phyloP scores from a whole-genome alignment of 2,329 filamentous ascomycete species.

The Trichoderma guizhouense region DNA sequence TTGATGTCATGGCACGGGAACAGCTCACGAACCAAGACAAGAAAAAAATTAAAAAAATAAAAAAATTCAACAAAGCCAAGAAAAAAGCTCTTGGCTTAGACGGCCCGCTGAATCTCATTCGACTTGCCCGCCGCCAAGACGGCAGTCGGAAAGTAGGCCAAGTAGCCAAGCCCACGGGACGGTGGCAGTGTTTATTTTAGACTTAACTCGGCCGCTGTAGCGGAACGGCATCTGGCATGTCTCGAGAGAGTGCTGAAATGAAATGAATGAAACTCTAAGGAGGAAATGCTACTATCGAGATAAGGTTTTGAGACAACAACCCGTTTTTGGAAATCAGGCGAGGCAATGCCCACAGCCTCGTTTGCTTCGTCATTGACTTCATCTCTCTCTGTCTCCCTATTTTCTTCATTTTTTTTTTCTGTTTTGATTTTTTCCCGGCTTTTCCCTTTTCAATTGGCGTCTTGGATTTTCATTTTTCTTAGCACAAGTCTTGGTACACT shows the following conservation, averaged over 20 bases:
- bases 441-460: neutral
- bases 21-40: neutral
- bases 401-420: neutral
- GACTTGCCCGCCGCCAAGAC: slow-evolving; percentile 14
- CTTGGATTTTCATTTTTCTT: neutral
- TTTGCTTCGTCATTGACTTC: neutral
- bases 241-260: neutral
- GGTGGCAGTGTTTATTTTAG: slow-evolving; percentile 20
- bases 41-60: neutral
- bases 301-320: neutral
- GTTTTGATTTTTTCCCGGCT: neutral
- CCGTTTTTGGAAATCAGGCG: neutral
- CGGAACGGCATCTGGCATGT: neutral
- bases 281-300: neutral
- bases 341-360: neutral
- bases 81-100: neutral
- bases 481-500: neutral
- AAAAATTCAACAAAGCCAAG: neutral
- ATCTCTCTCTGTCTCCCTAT: neutral
- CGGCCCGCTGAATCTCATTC: neutral
- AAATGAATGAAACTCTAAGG: neutral
- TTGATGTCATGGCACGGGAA: neutral
- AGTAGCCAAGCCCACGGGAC: slow-evolving; percentile 15
- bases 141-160: slow-evolving; percentile 11
- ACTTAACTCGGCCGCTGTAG: neutral